Conservation (phyloP, 2,329 filamentous ascomycete species). For the Fusarium armeniacum region DNA sequence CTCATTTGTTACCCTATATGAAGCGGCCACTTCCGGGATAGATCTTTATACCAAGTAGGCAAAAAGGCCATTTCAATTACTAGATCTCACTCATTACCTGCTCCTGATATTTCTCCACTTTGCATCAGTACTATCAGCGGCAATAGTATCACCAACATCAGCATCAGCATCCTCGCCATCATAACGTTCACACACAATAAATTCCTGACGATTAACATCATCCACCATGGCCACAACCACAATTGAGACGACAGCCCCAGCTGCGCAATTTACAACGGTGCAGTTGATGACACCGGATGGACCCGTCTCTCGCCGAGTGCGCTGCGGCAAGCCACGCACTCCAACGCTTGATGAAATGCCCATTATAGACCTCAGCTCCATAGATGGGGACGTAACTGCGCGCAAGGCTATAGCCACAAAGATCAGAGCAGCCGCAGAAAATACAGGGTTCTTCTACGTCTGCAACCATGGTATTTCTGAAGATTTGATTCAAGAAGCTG, state of each 20-base stretch:
- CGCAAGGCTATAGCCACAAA: neutral
- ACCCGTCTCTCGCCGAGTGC: conserved; percentile 17
- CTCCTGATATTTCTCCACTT: neutral
- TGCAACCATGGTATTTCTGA: neutral
- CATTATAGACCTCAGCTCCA: conserved; percentile 5
- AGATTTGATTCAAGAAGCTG: neutral
- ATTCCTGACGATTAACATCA: too few species aligned
- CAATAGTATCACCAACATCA: neutral
- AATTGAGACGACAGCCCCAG: neutral
- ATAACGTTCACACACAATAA: too few species aligned
- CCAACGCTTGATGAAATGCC: conserved; percentile 17
- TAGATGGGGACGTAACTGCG: neutral
- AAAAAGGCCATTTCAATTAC: fast-evolving
- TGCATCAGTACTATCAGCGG: fast-evolving
- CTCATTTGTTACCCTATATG: neutral
- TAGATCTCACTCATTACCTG: neutral
- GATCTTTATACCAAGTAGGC: fast-evolving
- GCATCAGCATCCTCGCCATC: too few species aligned
- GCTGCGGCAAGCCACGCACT: conserved; percentile 15
- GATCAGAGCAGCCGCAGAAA: conserved; percentile 1
- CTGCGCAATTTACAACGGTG: conserved; percentile 7
- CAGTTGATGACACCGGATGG: conserved; percentile 19
- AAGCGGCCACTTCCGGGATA: fast-evolving
- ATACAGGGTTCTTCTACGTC: conserved; percentile 8
- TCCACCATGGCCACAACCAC: neutral